Conservation (phyloP, 345 rosid genomes). For the Citrus trifoliata region DNA sequence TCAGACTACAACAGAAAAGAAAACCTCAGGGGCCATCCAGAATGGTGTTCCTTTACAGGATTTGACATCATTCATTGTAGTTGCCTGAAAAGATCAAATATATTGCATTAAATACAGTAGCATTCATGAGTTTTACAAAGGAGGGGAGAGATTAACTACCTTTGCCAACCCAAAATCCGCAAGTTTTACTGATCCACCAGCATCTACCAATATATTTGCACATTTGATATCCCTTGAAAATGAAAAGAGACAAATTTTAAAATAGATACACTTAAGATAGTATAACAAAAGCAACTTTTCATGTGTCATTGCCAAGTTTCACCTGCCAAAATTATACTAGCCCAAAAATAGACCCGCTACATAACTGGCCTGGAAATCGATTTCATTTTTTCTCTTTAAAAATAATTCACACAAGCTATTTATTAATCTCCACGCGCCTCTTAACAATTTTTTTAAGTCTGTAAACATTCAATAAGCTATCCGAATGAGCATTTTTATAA, state of each 20-base stretch:
- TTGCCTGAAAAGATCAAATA: constrained; percentile 46
- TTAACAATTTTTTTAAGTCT: background rate
- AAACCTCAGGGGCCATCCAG: constrained; percentile 99
- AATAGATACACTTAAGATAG: background rate
- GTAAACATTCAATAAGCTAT: background rate
- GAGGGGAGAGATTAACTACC: constrained; percentile 36
- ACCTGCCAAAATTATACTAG: no score
- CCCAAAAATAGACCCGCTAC: background rate
- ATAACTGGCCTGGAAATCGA: background rate
- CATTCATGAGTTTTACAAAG: background rate
- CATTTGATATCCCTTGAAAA: constrained; percentile 81
- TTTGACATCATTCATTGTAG: constrained; percentile 67
- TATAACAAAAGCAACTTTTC: background rate
- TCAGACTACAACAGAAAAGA: constrained; percentile 18
- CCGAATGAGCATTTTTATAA: background rate
- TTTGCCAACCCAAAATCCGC: constrained; percentile 96
- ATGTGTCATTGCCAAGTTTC: no score
- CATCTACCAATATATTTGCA: constrained; percentile 81
- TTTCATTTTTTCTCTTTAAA: background rate
- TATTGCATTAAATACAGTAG: background rate
- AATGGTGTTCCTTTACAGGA: constrained; percentile 77
- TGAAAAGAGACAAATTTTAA: constrained; percentile 2
- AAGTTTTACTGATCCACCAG: constrained; percentile 75
- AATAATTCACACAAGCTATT: no score
- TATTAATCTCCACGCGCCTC: background rate